Evolutionary conservation across 176 grass and related monocot genomes (phyloP).

Genomic region (Carex cristatella): DNA sequence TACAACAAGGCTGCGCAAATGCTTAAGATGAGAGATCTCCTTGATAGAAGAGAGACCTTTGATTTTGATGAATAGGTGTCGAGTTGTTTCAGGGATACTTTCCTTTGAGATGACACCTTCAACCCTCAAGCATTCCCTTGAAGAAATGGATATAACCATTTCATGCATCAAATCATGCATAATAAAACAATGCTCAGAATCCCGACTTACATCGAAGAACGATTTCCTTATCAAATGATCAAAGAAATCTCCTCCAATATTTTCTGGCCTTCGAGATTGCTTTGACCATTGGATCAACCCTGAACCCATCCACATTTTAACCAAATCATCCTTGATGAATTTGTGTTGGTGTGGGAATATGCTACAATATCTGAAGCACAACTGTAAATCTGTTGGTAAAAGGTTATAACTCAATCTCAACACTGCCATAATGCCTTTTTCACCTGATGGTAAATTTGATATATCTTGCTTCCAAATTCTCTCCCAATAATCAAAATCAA

Average conservation of each 20-base stretch:
- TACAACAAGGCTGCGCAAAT: conserved; percentile 27
- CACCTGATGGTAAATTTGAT: not conserved
- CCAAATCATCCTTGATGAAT: conserved; percentile 20
- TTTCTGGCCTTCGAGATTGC: conserved; percentile 9
- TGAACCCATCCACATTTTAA: conserved; percentile 27
- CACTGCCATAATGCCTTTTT: conserved; percentile 15
- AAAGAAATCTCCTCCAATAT: not conserved
- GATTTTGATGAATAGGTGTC: conserved; percentile 21
- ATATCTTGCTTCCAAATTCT: conserved; percentile 24
- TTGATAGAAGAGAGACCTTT: not conserved
- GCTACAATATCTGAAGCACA: conserved; percentile 29
- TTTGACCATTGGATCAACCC: conserved; percentile 10
- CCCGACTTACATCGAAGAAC: conserved; percentile 3
- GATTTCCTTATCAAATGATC: conserved; percentile 20
- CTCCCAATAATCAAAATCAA: conserved; percentile 14
- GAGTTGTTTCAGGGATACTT: not conserved
- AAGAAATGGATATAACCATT: conserved; percentile 14
- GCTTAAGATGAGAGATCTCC: conserved; percentile 23
- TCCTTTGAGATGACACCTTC: not conserved
- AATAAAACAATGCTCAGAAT: not conserved
- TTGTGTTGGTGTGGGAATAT: conserved; percentile 21
- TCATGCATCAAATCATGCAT: conserved; percentile 37
- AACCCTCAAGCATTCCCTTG: conserved; percentile 13
- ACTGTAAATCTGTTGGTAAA: conserved; percentile 11
- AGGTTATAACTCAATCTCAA: conserved; percentile 34